A percentile compares a stretch with the other conserved stretches of the same genome.
Conservation (phyloP, 2,329 filamentous ascomycete genomes). For the Didymella glomerata region DNA sequence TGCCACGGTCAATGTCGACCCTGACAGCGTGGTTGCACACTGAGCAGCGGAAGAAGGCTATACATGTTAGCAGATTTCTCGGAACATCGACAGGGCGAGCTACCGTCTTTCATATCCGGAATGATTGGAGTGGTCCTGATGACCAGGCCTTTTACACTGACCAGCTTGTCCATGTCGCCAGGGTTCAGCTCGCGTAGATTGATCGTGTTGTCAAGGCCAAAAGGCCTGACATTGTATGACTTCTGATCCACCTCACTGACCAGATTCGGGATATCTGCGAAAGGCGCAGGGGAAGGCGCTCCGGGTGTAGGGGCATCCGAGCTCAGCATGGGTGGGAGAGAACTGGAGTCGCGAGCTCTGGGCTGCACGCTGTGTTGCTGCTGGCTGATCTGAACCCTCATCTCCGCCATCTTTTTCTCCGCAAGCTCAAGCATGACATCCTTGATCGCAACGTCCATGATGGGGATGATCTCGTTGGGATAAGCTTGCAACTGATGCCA, state of each 20-base stretch:
- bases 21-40: conserved; percentile 91
- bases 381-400: conserved; percentile 66
- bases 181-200: conserved; percentile 96
- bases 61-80: conserved; percentile 20
- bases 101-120: conserved; percentile 93
- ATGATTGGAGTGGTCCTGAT: conserved; percentile 96
- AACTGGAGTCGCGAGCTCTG: conserved; percentile 66
- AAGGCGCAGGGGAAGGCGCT: conserved; percentile 43
- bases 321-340: conserved; percentile 78
- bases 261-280: conserved; percentile 70
- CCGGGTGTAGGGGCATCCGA: conserved; percentile 71
- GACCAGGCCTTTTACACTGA: conserved; percentile 93
- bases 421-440: conserved; percentile 93
- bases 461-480: conserved; percentile 92
- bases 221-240: conserved; percentile 86
- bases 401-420: conserved; percentile 76
- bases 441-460: conserved; percentile 95
- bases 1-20: conserved; percentile 92
- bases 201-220: conserved; percentile 83
- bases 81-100: conserved; percentile 6
- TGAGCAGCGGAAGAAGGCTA: conserved; percentile 93
- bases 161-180: conserved; percentile 94
- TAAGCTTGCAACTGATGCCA: conserved; percentile 96
- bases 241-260: conserved; percentile 79
- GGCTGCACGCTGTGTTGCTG: conserved; percentile 58